A percentile compares a stretch with the other conserved stretches of the same genome.
Evolutionary conservation across 148 eudicot genomes (phyloP).

Genomic region (Nepenthes mirabilis): DNA sequence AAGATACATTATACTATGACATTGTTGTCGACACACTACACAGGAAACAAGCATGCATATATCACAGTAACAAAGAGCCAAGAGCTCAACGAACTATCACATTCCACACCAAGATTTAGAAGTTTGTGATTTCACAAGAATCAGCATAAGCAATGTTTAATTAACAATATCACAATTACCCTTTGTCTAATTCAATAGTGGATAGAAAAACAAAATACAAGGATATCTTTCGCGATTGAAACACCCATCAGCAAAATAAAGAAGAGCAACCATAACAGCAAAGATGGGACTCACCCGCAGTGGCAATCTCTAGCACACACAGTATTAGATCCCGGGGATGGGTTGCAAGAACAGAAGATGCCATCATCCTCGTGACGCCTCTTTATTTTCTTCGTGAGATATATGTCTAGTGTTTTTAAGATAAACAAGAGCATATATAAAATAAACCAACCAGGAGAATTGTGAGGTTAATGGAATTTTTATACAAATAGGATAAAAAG

Average conservation of each 20-base stretch:
- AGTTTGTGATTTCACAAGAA: too few species aligned
- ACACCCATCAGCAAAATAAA: background rate
- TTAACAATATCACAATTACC: too few species aligned
- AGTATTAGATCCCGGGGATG: conserved; percentile 45
- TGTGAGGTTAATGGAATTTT: background rate
- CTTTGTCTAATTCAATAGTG: too few species aligned
- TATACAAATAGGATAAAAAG: background rate
- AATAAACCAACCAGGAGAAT: too few species aligned
- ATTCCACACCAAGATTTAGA: too few species aligned
- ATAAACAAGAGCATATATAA: conserved; percentile 5
- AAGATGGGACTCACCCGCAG: conserved; percentile 57
- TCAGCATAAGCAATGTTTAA: too few species aligned
- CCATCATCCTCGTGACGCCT: conserved; percentile 90
- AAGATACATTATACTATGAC: too few species aligned
- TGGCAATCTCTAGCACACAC: conserved; percentile 92
- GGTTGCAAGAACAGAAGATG: conserved; percentile 85
- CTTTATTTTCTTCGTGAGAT: conserved; percentile 72
- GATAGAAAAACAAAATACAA: background rate
- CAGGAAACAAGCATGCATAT: too few species aligned
- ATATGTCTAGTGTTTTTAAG: conserved; percentile 66
- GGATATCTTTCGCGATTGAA: background rate
- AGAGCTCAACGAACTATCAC: too few species aligned
- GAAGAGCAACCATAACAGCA: conserved; percentile 3
- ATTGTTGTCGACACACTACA: too few species aligned
- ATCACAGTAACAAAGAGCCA: too few species aligned